Base-by-base conservation (phyloP, 2,329 filamentous ascomycete species). In the Xylariaceae sp. region DNA sequence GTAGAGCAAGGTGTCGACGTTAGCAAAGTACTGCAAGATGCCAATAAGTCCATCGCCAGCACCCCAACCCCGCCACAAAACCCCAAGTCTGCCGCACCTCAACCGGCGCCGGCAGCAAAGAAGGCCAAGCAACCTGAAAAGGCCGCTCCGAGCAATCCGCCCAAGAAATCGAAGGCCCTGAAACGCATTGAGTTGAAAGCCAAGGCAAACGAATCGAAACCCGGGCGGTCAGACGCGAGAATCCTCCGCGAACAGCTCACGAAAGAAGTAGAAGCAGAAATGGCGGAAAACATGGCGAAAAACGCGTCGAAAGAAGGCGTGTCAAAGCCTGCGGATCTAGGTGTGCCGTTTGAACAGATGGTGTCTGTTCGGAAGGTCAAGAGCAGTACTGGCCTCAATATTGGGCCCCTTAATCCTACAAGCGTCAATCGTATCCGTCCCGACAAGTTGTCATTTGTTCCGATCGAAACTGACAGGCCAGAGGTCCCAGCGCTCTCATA, bases 401-500 rank as follows among this genome's bases (percentile, higher is more conserved):
- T 18, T 18, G 17, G 17, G 17, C 17, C 17, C 17, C 17, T 18
- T 18, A 18, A 30, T 30, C 4, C 23, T 30, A 4, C 23, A 30
- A 30, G 5, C 4, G 5, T 30, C 23, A 5, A 30, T 41, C 61
- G 52, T 30, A 57, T 77, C 57, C 56, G 68, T 41, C 56, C 73
- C 4, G 54, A 51, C 1, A 10, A 63, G 1, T 64, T 78, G 8
- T 23, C 61, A 1, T 59, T 75, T 23, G 56, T 30, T 3, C 72
- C 77, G 8, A 65, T 79, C 8, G 63, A 72, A 1, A 70, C 71
- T 35, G 56, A 64, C 8, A 68, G 73, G 48, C 68, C 72, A 8
- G 68, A 72, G 3, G 80, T 85, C 9, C 89, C 91, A 1, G 75
- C 75, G 30, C 77, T 96, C 1, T 78, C 84, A 1, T 88, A 94